A percentile compares a stretch with the other conserved stretches of the same genome.
Evolutionary conservation across 768 basidiomycete genomes (phyloP).

Genomic region (Tricholoma sp.): DNA sequence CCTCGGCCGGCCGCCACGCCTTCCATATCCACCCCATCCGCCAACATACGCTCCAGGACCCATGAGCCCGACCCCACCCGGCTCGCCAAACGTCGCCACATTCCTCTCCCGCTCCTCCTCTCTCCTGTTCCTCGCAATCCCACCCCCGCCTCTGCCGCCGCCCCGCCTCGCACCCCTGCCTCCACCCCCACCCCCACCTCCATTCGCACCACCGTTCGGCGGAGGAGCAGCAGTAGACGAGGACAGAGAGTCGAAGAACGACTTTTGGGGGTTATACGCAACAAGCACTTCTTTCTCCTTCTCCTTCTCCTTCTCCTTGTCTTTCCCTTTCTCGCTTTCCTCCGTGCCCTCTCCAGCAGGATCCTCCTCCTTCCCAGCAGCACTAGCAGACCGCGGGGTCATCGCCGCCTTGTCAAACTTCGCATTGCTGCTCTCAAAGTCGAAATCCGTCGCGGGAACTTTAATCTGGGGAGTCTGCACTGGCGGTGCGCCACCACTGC

Average conservation of each 20-base stretch:
- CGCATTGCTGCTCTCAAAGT: conserved; percentile 74
- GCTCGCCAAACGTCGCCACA: conserved; percentile 84
- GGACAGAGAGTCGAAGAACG: conserved; percentile 75
- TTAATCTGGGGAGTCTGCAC: conserved; percentile 38
- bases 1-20: conserved; percentile 34
- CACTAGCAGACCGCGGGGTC: conserved; percentile 23
- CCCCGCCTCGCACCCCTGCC: conserved; percentile 33
- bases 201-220: conserved; percentile 11
- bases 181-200: conserved; percentile 23
- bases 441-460: conserved; percentile 76
- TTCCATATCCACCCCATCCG: conserved; percentile 64
- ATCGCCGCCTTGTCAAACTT: conserved; percentile 74
- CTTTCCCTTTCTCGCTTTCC: conserved; percentile 18
- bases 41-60: conserved; percentile 78
- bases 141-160: conserved; percentile 38
- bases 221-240: conserved; percentile 26
- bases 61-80: conserved; percentile 71
- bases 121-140: conserved; percentile 59
- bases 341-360: conserved; percentile 26
- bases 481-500: conserved; percentile 18
- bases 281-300: conserved; percentile 29
- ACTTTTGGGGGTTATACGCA: conserved; percentile 74
- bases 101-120: conserved; percentile 85
- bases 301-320: conserved; percentile 26
- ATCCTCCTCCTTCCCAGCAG: conserved; percentile 18